phyloP scores from a whole-genome alignment of 1,284 basidiomycete genomes.

The Pseudozyma tsukubaensis region DNA sequence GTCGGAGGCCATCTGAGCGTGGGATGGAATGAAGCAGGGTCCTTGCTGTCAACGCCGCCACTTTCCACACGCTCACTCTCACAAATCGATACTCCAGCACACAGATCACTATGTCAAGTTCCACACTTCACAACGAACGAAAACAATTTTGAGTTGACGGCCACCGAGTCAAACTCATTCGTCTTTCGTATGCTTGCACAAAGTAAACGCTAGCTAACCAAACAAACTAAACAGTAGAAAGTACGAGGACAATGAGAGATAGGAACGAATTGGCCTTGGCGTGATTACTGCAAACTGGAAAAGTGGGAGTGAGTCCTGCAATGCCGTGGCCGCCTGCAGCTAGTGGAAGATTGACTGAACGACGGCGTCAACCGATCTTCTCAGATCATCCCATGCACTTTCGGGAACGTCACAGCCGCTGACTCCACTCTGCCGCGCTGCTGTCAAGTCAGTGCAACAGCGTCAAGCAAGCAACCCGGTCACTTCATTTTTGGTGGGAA shows the following conservation, averaged over 20 bases:
- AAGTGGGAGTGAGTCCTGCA: too few species aligned
- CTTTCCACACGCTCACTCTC: not conserved
- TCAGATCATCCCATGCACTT: conserved; percentile 1
- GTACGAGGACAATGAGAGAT: too few species aligned
- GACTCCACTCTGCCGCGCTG: too few species aligned
- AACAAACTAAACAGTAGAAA: too few species aligned
- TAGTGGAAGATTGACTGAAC: not conserved
- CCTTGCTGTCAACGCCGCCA: conserved; percentile 5
- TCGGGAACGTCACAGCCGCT: not conserved
- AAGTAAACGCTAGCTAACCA: too few species aligned
- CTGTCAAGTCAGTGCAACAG: not conserved
- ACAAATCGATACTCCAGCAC: not conserved
- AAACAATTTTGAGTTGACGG: not conserved
- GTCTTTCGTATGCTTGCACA: too few species aligned
- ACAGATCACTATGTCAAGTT: not conserved
- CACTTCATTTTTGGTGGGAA: too few species aligned
- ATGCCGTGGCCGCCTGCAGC: too few species aligned
- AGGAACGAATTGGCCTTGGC: too few species aligned
- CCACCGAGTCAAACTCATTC: too few species aligned
- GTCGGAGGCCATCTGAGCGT: conserved; percentile 26
- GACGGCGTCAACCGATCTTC: conserved; percentile 14
- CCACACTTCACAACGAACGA: not conserved
- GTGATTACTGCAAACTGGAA: too few species aligned
- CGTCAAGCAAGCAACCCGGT: too few species aligned
- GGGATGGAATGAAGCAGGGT: conserved; percentile 31